These are phyloP conservation scores for Volvox africanus DNA, from an alignment of 139 green algal genomes.

Conservation along the genomic window DNA sequence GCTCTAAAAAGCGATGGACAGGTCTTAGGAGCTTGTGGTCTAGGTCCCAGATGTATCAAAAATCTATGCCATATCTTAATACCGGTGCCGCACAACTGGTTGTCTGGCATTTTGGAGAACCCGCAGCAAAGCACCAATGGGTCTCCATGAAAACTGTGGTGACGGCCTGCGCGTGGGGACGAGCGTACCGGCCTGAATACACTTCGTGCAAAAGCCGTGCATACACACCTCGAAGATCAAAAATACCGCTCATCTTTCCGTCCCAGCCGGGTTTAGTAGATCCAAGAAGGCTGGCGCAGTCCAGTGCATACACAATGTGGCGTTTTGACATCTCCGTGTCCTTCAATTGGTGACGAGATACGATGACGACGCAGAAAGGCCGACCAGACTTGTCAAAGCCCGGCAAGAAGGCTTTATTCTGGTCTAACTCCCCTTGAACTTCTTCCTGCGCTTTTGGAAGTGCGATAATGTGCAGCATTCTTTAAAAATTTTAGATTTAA, in stretches of 20 bases:
- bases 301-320: conserved; percentile 28
- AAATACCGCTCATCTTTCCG: conserved; percentile 40
- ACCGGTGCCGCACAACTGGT: too few relatives aligned
- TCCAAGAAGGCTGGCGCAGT: conserved; percentile 1
- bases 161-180: too few relatives aligned
- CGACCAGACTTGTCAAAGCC: background rate
- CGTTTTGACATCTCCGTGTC: conserved; percentile 16
- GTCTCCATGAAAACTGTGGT: too few relatives aligned
- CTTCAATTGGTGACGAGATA: conserved; percentile 15
- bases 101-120: too few relatives aligned
- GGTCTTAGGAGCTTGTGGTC: too few relatives aligned
- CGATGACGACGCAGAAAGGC: conserved; percentile 33
- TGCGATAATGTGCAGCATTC: background rate
- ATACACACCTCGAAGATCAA: conserved; percentile 39
- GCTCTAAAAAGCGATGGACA: too few relatives aligned
- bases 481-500: too few relatives aligned
- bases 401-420: conserved; percentile 43
- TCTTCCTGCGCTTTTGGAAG: background rate
- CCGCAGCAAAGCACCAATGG: too few relatives aligned
- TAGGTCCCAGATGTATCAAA: too few relatives aligned
- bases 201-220: too few relatives aligned
- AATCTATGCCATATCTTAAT: too few relatives aligned
- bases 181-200: too few relatives aligned
- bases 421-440: background rate
- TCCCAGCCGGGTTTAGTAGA: conserved; percentile 6